Base-by-base conservation (phyloP, 2,329 filamentous ascomycete genomes). In the Pseudopyrenochaeta lycopersici region DNA sequence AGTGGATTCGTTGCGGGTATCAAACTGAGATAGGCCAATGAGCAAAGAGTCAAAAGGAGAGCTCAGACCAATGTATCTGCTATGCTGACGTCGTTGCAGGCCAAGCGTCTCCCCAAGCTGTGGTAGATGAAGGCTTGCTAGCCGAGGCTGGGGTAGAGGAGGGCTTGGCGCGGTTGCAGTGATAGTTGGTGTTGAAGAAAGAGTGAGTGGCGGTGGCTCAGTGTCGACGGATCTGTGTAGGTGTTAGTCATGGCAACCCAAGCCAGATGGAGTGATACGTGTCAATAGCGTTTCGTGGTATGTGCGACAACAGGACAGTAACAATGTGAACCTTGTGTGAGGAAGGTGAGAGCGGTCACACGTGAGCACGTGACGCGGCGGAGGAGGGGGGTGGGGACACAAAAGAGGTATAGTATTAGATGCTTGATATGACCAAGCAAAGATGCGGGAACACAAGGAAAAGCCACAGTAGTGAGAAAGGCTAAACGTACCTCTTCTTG, bases 1-100 rank as follows among this genome's bases (percentile, higher is more conserved):
- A 18, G 90, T 84, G 68, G 89, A 92, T 77, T 94, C 90, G 79
- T 93, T 90, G 71, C 90, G 88, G 27, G 88, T 88, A 76, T 94
- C 90, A 74, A 93, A 93, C 5, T 87, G 83, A 18, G 90, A 92
- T 18, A 94, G 82, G 65, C 91, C 90, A 76, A 94, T 91, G 49
- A 95, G 82, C n/a, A 88, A 88, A 14, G 90, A 89, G 72, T 95
- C 91, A 70, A 93, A 91, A 66, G 92, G 90, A 45, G 90, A 92
- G 45, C 90, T 94, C 52, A 89, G 86, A 21, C 91, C 91, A 64
- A 95, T 91, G 70, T 94, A 91, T 76, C 91, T 89, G 77, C 90
- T 92, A 74, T 90, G 92, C 56, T 90, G 87, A 74, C 91, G 88
- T 68, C 85, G 81, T 72, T 94, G 90, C 62, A 95, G 82, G 54